Evolutionary conservation across 208 protist genomes (phyloP).

Genomic region (Acanthamoeba culbertsoni): DNA sequence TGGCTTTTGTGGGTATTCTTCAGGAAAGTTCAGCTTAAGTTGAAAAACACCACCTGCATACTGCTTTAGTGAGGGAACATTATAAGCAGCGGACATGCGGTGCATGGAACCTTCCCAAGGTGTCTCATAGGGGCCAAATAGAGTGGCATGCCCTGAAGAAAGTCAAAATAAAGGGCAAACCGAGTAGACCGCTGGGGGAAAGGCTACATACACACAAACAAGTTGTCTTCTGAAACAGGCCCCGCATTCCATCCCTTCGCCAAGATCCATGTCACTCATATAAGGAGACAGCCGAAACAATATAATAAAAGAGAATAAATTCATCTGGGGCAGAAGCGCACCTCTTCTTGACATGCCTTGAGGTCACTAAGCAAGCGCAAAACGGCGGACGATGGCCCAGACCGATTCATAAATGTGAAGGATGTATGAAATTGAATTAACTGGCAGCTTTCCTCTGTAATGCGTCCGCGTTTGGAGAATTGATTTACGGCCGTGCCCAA

Average conservation of each 20-base stretch:
- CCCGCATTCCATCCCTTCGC: constrained; percentile 12
- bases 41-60: constrained; percentile 19
- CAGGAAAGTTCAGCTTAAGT: not conserved
- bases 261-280: not conserved
- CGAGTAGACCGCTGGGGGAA: not conserved
- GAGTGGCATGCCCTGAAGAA: not conserved
- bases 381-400: not conserved
- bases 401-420: not conserved
- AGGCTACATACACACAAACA: not conserved
- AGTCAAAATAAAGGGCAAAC: not conserved
- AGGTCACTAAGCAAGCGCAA: constrained; percentile 45
- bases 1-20: constrained; percentile 47
- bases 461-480: no score
- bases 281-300: not conserved
- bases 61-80: not conserved
- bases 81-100: not conserved
- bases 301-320: no score
- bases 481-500: no score
- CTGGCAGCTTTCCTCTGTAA: no score
- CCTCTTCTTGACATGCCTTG: constrained; percentile 23
- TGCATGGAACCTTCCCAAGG: constrained; percentile 37
- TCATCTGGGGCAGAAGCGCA: not conserved
- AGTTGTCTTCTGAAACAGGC: not conserved
- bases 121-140: constrained; percentile 45
- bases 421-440: no score